Evolutionary conservation across 495 filamentous ascomycete genomes (phyloP).

Genomic region (Rhypophila decipiens): DNA sequence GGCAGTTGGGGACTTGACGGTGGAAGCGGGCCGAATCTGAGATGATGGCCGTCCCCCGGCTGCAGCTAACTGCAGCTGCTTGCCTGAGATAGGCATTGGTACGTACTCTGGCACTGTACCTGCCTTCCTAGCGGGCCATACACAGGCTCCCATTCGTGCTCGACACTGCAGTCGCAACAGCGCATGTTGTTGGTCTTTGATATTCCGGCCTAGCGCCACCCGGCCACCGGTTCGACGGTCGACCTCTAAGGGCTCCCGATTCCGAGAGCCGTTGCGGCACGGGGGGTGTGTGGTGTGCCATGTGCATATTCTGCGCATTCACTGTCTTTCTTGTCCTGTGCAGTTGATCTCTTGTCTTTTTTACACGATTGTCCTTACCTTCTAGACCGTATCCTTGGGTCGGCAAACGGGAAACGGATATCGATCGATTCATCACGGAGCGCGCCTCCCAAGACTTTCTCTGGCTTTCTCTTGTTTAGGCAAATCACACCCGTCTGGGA

Average conservation of each 20-base stretch:
- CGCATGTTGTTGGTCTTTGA: too few species aligned
- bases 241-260: not conserved
- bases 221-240: not conserved
- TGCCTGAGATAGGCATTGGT: too few species aligned
- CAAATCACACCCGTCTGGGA: constrained; percentile 5
- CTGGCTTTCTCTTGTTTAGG: constrained; percentile 15
- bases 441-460: too few species aligned
- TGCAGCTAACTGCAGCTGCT: too few species aligned
- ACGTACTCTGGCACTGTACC: too few species aligned
- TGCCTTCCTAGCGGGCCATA: too few species aligned
- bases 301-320: not conserved
- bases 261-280: not conserved
- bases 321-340: not conserved
- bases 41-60: not conserved
- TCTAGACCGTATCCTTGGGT: too few species aligned
- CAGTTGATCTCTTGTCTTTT: not conserved
- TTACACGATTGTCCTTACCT: too few species aligned
- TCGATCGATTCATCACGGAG: too few species aligned
- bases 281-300: not conserved
- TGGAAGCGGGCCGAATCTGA: constrained; percentile 17
- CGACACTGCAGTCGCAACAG: too few species aligned
- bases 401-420: too few species aligned
- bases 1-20: constrained; percentile 16
- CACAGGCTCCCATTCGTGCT: too few species aligned
- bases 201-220: not conserved